Conservation (phyloP, 768 basidiomycete genomes). For the Rhodotorula graminis region DNA sequence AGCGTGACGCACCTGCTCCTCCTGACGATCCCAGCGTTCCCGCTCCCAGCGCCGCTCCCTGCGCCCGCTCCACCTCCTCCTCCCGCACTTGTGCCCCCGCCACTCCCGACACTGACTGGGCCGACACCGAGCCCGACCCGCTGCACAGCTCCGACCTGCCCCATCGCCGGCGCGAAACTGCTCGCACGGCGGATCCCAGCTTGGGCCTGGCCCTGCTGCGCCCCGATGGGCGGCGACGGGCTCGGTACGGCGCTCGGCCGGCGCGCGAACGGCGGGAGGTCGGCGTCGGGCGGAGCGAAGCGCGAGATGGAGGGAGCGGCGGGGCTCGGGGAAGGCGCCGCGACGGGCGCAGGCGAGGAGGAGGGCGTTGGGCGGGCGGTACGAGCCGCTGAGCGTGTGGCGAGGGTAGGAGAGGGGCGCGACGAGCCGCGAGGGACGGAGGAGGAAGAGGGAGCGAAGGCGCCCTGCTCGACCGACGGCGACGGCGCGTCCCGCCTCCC, state of each 20-base stretch:
- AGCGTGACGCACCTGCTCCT: neutral
- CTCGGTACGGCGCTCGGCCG: neutral
- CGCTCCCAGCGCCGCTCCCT: neutral
- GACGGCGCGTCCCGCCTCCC: neutral
- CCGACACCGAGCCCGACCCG: neutral
- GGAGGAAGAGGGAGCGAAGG: constrained; percentile 13
- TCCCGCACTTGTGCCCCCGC: no score
- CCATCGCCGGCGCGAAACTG: neutral
- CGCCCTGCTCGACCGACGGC: neutral
- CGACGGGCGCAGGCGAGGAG: neutral
- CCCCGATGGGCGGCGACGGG: constrained; percentile 9
- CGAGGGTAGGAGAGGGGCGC: neutral
- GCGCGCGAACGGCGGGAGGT: constrained; percentile 3
- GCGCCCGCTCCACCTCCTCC: neutral
- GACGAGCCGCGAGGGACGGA: no score
- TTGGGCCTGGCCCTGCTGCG: neutral
- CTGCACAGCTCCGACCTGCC: neutral
- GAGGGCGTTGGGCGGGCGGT: neutral
- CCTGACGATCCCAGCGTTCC: neutral
- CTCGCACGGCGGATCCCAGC: neutral
- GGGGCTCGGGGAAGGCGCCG: neutral
- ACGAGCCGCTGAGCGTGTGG: neutral
- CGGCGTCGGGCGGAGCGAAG: neutral
- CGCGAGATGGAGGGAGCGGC: neutral
- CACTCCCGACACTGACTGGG: no score